Evolutionary conservation across 2,329 filamentous ascomycete species (phyloP).

Genomic region (Beauveria pseudobassiana): DNA sequence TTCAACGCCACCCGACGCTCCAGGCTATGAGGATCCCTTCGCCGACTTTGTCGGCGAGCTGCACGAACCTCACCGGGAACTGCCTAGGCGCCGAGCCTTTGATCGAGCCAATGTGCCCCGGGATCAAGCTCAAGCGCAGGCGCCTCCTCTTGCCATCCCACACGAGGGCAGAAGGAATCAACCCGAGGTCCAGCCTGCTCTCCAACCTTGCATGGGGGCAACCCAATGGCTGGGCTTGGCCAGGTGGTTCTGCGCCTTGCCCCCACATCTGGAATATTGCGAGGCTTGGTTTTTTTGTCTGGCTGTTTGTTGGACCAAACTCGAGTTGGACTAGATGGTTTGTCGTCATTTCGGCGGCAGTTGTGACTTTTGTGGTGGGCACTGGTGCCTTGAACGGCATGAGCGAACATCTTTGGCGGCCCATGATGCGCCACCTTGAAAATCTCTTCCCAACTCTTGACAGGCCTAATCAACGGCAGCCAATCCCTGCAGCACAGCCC

Average conservation of each 20-base stretch:
- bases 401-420: conserved; percentile 47
- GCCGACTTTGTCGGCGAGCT: neutral
- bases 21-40: neutral
- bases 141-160: neutral
- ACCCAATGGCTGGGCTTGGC: conserved; percentile 2
- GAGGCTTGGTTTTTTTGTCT: conserved; percentile 52
- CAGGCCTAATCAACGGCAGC: conserved; percentile 19
- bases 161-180: neutral
- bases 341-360: conserved; percentile 45
- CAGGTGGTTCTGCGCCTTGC: neutral
- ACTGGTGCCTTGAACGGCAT: conserved; percentile 50
- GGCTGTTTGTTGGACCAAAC: conserved; percentile 55
- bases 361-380: conserved; percentile 51
- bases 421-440: conserved; percentile 51
- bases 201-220: neutral
- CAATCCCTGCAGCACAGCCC: conserved; percentile 17
- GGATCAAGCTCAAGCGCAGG: neutral
- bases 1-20: neutral
- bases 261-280: conserved; percentile 53
- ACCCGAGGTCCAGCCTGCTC: neutral
- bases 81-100: neutral
- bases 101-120: neutral
- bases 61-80: neutral
- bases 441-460: conserved; percentile 47
- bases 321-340: conserved; percentile 54